A percentile compares a stretch with the other conserved stretches of the same genome.
Evolutionary conservation across 148 eudicot genomes (phyloP).

Genomic region (Simmondsia chinensis): DNA sequence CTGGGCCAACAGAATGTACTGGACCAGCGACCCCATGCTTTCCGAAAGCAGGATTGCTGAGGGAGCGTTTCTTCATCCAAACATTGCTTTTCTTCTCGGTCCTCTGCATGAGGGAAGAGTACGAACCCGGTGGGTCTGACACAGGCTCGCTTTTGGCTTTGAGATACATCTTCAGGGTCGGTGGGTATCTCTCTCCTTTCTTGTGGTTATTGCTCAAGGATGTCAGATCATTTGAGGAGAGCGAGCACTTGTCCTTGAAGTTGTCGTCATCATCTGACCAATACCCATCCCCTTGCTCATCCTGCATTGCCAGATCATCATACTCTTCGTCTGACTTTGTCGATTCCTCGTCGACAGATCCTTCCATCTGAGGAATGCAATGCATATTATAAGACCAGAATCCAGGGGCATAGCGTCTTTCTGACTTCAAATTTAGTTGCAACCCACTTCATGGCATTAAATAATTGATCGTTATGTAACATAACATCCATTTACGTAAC

Average conservation of each 20-base stretch:
- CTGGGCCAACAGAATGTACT: slow-evolving; percentile 6
- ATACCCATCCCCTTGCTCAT: slow-evolving; percentile 49
- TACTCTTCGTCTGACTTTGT: slow-evolving; percentile 89
- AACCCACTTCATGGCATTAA: too few relatives aligned
- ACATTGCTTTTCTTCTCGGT: slow-evolving; percentile 30
- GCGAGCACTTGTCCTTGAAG: slow-evolving; percentile 6
- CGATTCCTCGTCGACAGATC: slow-evolving; percentile 90
- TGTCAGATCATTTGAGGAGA: slow-evolving; percentile 13
- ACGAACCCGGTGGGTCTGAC: slow-evolving; percentile 19
- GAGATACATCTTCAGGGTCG: slow-evolving; percentile 35
- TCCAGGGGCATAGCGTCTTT: too few relatives aligned
- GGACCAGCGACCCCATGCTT: slow-evolving; percentile 23
- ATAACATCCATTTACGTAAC: too few relatives aligned
- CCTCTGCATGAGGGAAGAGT: slow-evolving; percentile 22
- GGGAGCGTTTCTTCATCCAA: slow-evolving; percentile 54
- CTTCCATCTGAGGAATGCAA: slow-evolving; percentile 51
- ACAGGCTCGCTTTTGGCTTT: slow-evolving; percentile 41
- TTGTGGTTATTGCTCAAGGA: slow-evolving; percentile 9
- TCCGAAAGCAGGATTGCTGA: slow-evolving; percentile 50
- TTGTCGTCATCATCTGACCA: slow-evolving; percentile 38
- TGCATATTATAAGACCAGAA: background rate
- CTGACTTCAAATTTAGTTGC: too few relatives aligned
- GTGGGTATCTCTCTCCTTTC: slow-evolving; percentile 24
- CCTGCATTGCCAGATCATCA: slow-evolving; percentile 82
- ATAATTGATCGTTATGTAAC: too few relatives aligned